A percentile compares a stretch with the other conserved stretches of the same genome.
Evolutionary conservation across 441 rosid genomes (phyloP).

Genomic region (Pelargonium myrrhifolium): DNA sequence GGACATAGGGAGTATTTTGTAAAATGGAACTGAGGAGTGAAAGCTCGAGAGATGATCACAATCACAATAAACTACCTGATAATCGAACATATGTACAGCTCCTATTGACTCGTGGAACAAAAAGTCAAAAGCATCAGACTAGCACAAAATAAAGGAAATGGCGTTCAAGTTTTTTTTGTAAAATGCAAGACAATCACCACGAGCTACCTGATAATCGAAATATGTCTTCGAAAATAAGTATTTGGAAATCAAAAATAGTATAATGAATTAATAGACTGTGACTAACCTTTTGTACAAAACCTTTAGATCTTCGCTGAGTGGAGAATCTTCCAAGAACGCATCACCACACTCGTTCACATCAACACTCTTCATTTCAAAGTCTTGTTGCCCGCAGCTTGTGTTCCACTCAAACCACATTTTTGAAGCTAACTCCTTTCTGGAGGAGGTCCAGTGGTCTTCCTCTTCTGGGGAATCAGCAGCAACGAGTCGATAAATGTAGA

Average conservation of each 20-base stretch:
- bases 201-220: neutral
- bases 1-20: too few relatives aligned
- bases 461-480: slow-evolving; percentile 78
- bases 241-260: neutral
- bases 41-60: too few relatives aligned
- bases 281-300: slow-evolving; percentile 53
- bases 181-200: too few relatives aligned
- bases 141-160: too few relatives aligned
- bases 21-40: too few relatives aligned
- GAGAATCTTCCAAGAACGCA: slow-evolving; percentile 39
- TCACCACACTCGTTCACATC: slow-evolving; percentile 48
- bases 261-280: neutral
- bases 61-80: too few relatives aligned
- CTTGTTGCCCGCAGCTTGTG: slow-evolving; percentile 40
- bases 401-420: slow-evolving; percentile 96
- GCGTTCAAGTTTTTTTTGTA: too few relatives aligned
- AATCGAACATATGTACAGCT: too few relatives aligned
- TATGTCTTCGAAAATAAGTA: neutral
- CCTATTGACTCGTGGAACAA: too few relatives aligned
- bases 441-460: slow-evolving; percentile 54
- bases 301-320: slow-evolving; percentile 40
- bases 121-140: too few relatives aligned
- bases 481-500: slow-evolving; percentile 53
- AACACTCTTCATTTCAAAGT: slow-evolving; percentile 41
- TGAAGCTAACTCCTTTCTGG: slow-evolving; percentile 61